Percentiles rank a stretch among this genome's conserved stretches.
Evolutionary conservation across 1,139 yeast species (phyloP).

Genomic region (Kurtzmaniella natalensis): DNA sequence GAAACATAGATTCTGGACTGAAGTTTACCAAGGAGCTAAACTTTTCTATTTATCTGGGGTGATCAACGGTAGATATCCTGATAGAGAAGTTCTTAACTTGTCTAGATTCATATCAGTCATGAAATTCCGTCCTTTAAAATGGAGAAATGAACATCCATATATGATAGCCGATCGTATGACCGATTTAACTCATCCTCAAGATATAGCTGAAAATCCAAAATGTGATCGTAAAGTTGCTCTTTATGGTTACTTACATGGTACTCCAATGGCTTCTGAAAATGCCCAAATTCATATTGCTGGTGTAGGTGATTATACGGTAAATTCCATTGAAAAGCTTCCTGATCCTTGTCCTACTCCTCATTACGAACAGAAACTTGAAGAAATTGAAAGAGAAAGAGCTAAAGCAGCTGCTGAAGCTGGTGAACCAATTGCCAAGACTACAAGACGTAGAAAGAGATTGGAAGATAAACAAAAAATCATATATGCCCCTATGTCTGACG

Average conservation of each 20-base stretch:
- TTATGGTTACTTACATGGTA: constrained; percentile 94
- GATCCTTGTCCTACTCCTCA: constrained; percentile 99
- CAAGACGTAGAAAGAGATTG: constrained; percentile 78
- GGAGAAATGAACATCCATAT: constrained; percentile 99
- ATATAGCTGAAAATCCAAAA: constrained; percentile 72
- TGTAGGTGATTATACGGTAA: constrained; percentile 80
- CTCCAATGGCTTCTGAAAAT: constrained; percentile 69
- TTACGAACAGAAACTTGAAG: constrained; percentile 81
- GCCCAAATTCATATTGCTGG: constrained; percentile 94
- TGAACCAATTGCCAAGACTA: constrained; percentile 46
- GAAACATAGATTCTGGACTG: constrained; percentile 97
- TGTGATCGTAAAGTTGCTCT: constrained; percentile 86
- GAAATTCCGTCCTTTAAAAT: constrained; percentile 96
- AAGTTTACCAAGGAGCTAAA: constrained; percentile 97
- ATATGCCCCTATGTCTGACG: constrained; percentile 99
- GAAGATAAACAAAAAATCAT: constrained; percentile 93
- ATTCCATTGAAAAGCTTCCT: constrained; percentile 80
- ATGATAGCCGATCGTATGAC: constrained; percentile 86
- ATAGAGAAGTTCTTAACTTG: constrained; percentile 86
- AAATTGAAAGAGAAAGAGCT: constrained; percentile 64
- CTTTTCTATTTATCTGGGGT: constrained; percentile 93
- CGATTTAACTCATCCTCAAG: constrained; percentile 92
- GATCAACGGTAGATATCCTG: constrained; percentile 95
- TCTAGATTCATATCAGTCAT: constrained; percentile 92
- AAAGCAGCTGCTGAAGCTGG: constrained; percentile 62